Conservation (phyloP, 768 basidiomycete species). For the Amyloporia xantha region DNA sequence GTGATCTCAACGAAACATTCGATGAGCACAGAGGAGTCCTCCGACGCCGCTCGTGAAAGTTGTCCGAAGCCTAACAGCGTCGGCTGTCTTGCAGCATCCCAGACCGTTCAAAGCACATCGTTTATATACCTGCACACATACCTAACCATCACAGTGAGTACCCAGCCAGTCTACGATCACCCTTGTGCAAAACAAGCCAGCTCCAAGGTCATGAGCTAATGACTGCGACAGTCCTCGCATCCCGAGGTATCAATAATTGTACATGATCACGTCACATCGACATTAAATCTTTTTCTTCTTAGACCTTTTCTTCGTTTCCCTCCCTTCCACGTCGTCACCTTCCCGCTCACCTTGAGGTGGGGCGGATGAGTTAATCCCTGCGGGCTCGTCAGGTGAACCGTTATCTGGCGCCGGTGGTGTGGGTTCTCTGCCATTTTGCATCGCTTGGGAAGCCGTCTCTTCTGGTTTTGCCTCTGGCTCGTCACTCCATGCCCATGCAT, state of each 20-base stretch:
- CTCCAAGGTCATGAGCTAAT: background rate
- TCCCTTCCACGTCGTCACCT: background rate
- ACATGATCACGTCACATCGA: background rate
- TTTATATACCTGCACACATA: too few species aligned
- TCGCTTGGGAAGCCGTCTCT: background rate
- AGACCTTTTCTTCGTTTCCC: conserved; percentile 1
- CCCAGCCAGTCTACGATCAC: background rate
- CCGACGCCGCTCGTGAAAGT: background rate
- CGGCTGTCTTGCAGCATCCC: too few species aligned
- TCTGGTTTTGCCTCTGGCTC: conserved; percentile 25
- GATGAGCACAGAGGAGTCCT: background rate
- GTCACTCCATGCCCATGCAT: conserved; percentile 72
- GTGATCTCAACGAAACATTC: background rate
- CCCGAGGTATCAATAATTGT: background rate
- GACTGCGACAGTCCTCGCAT: background rate
- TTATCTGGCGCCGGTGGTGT: too few species aligned
- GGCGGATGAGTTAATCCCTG: too few species aligned
- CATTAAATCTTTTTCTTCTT: conserved; percentile 5
- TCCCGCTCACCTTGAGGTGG: background rate
- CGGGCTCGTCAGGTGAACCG: too few species aligned
- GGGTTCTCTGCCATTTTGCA: background rate
- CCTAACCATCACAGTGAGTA: background rate
- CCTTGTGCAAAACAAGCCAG: background rate
- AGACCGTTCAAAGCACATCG: too few species aligned
- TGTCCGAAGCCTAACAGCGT: background rate